A percentile compares a stretch with the other conserved stretches of the same genome.
Conservation (phyloP, 768 basidiomycete species). For the Dacryopinax spathularia region DNA sequence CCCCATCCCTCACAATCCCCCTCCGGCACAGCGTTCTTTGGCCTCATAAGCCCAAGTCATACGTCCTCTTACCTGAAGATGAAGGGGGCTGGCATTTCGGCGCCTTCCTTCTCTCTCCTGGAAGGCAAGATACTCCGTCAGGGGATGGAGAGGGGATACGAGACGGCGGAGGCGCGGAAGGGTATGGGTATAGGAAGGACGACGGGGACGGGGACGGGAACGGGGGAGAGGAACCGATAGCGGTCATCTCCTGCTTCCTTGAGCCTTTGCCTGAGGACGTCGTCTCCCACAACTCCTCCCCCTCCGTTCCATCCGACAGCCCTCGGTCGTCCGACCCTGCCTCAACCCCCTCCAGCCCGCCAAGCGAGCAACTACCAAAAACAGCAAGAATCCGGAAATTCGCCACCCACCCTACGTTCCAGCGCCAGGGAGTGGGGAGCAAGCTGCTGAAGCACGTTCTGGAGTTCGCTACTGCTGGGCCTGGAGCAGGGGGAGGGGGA, state of each 20-base stretch:
- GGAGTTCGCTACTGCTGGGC: constrained; percentile 8
- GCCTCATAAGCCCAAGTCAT: background rate
- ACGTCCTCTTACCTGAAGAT: background rate
- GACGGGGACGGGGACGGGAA: background rate
- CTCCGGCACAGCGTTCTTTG: background rate
- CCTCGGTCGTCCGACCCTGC: no score
- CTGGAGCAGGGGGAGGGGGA: constrained; percentile 27
- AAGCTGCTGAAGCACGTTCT: constrained; percentile 32
- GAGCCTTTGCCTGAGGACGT: background rate
- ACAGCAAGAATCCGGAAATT: constrained; percentile 41
- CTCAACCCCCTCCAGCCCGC: no score
- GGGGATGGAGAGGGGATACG: no score
- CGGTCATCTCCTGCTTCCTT: background rate
- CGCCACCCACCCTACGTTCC: constrained; percentile 38
- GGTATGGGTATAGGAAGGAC: background rate
- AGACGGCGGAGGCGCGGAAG: no score
- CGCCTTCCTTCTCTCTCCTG: background rate
- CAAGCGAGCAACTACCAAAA: background rate
- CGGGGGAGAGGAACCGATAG: background rate
- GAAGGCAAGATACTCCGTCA: no score
- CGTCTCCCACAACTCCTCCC: background rate
- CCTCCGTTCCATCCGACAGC: no score
- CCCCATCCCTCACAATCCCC: background rate
- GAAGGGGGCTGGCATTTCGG: background rate
- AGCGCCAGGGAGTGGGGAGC: constrained; percentile 41